Conservation (phyloP, 371 early-diverging fungal species). For the Dentiscutata heterogama region DNA sequence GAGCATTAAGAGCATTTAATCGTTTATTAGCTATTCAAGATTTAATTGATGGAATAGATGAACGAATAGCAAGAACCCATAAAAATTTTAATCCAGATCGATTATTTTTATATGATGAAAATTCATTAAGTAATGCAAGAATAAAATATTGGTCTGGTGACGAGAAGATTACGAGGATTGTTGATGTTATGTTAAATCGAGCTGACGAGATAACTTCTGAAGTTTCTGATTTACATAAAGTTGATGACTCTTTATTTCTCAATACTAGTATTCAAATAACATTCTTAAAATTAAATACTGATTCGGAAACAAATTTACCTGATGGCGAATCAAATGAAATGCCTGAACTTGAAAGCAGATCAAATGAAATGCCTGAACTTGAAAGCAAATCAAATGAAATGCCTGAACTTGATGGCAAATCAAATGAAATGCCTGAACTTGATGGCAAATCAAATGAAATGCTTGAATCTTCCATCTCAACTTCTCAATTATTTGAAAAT, state of each 20-base stretch:
- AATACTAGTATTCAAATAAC: constrained; percentile 3
- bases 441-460: no score
- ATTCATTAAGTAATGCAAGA: constrained; percentile 60
- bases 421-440: no score
- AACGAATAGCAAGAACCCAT: constrained; percentile 66
- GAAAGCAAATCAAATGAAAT: not conserved
- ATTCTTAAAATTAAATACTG: not conserved
- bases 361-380: not conserved
- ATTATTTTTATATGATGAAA: constrained; percentile 68
- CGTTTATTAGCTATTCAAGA: constrained; percentile 73
- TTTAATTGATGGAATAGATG: constrained; percentile 71
- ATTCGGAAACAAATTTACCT: not conserved
- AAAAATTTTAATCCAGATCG: constrained; percentile 62
- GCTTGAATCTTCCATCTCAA: not conserved
- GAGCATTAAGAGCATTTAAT: constrained; percentile 72
- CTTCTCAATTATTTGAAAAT: constrained; percentile 59
- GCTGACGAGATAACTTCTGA: constrained; percentile 39
- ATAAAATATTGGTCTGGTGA: constrained; percentile 71
- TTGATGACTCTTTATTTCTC: not conserved
- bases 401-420: no score
- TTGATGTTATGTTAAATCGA: constrained; percentile 54
- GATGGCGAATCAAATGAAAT: not conserved
- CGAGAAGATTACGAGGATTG: constrained; percentile 54
- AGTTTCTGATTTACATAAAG: not conserved
- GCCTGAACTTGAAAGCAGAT: not conserved